A percentile compares a stretch with the other conserved stretches of the same genome.
Conservation (phyloP, 2,329 filamentous ascomycete genomes). For the Beauveria caledonica region DNA sequence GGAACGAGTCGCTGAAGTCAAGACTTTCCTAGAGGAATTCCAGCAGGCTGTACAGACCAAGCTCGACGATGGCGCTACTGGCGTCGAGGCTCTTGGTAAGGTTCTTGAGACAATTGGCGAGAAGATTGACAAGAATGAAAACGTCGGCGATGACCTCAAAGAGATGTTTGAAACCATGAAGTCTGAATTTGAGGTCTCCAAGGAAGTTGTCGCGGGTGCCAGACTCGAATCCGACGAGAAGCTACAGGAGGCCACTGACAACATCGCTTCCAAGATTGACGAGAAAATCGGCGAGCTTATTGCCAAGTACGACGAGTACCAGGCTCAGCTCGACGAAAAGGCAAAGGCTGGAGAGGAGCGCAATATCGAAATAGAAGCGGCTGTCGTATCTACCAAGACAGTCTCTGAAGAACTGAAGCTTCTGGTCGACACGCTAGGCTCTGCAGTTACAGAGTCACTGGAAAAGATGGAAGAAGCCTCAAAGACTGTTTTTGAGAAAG, state of each 20-base stretch:
- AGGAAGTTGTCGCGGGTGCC: constrained; percentile 66
- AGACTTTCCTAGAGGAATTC: constrained; percentile 67
- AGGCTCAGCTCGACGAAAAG: constrained; percentile 64
- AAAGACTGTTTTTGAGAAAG: constrained; percentile 73
- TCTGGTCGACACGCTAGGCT: constrained; percentile 76
- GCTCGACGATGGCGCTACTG: constrained; percentile 65
- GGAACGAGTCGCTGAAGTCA: constrained; percentile 72
- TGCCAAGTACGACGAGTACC: constrained; percentile 81
- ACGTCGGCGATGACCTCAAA: constrained; percentile 54
- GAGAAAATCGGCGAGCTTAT: constrained; percentile 69
- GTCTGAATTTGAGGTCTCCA: constrained; percentile 79
- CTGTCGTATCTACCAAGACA: constrained; percentile 65
- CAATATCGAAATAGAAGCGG: constrained; percentile 62
- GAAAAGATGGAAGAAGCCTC: constrained; percentile 85
- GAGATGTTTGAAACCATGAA: constrained; percentile 70
- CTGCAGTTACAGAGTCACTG: constrained; percentile 69
- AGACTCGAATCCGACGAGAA: constrained; percentile 83
- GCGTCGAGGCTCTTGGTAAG: constrained; percentile 65
- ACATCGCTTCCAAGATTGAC: constrained; percentile 47
- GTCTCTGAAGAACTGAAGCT: constrained; percentile 82
- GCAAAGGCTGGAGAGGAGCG: constrained; percentile 66
- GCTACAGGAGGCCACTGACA: constrained; percentile 50
- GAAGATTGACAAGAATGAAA: constrained; percentile 49
- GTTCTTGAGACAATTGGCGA: constrained; percentile 60
- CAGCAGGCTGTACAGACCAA: constrained; percentile 68